Evolutionary conservation across 2,329 filamentous ascomycete species (phyloP), one percentile per base, ranked within the genome.

Genomic region (Pestalotiopsis sp.): DNA sequence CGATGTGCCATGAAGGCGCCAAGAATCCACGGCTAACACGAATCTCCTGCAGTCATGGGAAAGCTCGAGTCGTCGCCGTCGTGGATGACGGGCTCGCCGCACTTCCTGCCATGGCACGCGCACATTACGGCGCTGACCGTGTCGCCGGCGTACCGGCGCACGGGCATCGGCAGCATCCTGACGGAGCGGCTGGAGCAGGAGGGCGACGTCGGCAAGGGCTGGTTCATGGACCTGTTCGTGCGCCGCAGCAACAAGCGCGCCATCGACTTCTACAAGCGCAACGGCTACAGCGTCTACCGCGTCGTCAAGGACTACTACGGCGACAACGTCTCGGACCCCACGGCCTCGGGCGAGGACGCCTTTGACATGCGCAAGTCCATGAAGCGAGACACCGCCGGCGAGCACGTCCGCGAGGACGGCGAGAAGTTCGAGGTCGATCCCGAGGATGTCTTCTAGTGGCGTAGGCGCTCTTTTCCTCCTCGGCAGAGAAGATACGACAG

Each of bases 21-120:
- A 41, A 38, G 45, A 23, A 13, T 25, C 7, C 39, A 20, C 49
- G 52, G 7, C 49, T 69, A 12, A 70, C 61, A 64, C n/a, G 41
- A 17, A 59, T 71, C 17, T 17, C 2, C 38, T 11, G 66, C 73
- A 97, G 95, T 99, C 78, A 97, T 99, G 89, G 96, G 95, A 78
- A 99, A 99, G 84, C 89, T 97, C 70, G 95, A 98, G 84, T 91
- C 94, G 72, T 97, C 94, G 67, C 92, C 93, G 17, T 85, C 93
- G 59, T 90, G 90, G 66, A 89, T 92, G 79, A 87, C 89, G 69
- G 90, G 90, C 76, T 96, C 94, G 64, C 87, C 91, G 76, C 94
- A 98, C 83, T 97, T 97, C 83, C 91, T 97, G n/a, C 95, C 95
- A n/a, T 98, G 94, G 94, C 96, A 99, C 83, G 95, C 94, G 23